Evolutionary conservation across 1,284 basidiomycete genomes (phyloP).

Genomic region (Trichosporon sp.): DNA sequence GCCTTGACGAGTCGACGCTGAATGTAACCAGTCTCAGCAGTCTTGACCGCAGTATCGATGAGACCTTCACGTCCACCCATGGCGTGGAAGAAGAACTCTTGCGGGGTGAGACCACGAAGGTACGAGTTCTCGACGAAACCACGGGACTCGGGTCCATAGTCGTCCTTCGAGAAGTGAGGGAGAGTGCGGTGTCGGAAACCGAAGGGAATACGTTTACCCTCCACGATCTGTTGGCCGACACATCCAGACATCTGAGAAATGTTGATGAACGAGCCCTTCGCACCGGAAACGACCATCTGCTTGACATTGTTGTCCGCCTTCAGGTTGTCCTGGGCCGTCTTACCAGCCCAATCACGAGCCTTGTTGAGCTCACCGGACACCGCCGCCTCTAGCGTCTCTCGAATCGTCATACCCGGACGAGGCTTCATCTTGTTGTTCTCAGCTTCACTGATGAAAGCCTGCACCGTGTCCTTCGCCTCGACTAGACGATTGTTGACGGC

Average conservation of each 20-base stretch:
- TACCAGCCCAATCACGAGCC: constrained; percentile 93
- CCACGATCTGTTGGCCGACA: constrained; percentile 97
- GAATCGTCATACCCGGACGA: constrained; percentile 95
- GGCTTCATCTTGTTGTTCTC: constrained; percentile 78
- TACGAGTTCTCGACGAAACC: constrained; percentile 99
- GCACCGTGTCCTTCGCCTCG: constrained; percentile 72
- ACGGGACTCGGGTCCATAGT: constrained; percentile 96
- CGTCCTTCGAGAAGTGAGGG: constrained; percentile 98
- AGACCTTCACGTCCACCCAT: constrained; percentile 99
- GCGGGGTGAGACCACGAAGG: constrained; percentile 89
- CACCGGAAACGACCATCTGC: constrained; percentile 99
- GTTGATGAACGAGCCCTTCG: constrained; percentile 98
- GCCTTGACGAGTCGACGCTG: constrained; percentile 98
- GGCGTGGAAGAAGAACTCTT: constrained; percentile 99
- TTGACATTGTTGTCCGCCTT: constrained; percentile 99
- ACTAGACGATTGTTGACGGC: constrained; percentile 80
- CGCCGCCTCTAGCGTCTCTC: constrained; percentile 93
- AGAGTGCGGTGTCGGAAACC: constrained; percentile 95
- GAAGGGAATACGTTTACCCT: constrained; percentile 96
- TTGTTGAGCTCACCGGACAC: constrained; percentile 90
- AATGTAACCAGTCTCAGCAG: constrained; percentile 98
- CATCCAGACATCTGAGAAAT: constrained; percentile 99
- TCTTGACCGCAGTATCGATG: constrained; percentile 99
- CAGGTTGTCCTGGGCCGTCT: constrained; percentile 89
- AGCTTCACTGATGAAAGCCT: constrained; percentile 68